Percentiles rank a stretch among this genome's conserved stretches.
Conservation (phyloP, 2,329 filamentous ascomycete genomes). For the Penicillium sp. region DNA sequence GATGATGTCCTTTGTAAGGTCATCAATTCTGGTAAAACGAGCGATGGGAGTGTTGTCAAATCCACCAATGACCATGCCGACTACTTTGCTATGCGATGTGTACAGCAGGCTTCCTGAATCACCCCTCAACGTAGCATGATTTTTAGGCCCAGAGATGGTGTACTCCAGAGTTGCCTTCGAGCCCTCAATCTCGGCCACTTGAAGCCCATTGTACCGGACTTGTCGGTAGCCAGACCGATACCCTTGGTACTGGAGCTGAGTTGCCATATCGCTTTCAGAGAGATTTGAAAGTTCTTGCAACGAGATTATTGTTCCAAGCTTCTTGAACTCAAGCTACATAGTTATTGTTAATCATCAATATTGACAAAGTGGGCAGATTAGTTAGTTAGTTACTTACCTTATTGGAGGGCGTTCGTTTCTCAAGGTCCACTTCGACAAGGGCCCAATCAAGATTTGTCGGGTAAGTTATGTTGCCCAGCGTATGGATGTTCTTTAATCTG, state of each 20-base stretch:
- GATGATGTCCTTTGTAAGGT: neutral
- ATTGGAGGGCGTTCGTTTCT: conserved; percentile 44
- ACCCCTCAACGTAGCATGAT: neutral
- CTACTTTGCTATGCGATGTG: neutral
- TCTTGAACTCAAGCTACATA: neutral
- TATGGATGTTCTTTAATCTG: neutral
- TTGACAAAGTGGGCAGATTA: conserved; percentile 44
- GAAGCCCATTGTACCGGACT: neutral
- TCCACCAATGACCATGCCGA: neutral
- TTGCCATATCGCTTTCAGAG: neutral
- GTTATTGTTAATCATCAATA: neutral
- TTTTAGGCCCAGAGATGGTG: neutral
- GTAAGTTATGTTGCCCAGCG: neutral
- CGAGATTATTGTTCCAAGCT: neutral
- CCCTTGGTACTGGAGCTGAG: neutral
- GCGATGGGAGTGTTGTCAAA: neutral
- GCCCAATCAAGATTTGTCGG: neutral
- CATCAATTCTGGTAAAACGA: neutral
- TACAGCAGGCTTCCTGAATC: neutral
- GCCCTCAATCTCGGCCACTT: neutral
- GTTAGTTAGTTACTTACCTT: conserved; percentile 54
- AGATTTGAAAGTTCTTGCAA: neutral
- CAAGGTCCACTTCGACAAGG: neutral
- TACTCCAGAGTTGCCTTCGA: neutral
- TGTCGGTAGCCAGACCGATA: neutral